Percentiles rank a stretch among this genome's conserved stretches.
These are phyloP conservation scores for Trichophyton rubrum DNA, from an alignment of 2,329 filamentous ascomycete genomes.

Conservation along the genomic window DNA sequence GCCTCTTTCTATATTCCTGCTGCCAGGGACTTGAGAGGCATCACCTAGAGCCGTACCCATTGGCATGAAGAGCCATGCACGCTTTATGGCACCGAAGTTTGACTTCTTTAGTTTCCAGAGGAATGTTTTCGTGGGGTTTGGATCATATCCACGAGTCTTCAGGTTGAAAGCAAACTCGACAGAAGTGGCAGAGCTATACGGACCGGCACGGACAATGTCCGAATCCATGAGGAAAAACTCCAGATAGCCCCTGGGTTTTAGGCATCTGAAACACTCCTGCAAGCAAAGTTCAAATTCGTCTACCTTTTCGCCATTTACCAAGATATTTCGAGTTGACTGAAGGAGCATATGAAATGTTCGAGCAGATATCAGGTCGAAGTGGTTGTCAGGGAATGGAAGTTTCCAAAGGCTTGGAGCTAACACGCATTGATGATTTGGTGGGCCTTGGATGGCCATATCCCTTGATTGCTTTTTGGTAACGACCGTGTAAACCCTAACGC, in stretches of 20 bases:
- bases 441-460: conserved; percentile 66
- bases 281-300: conserved; percentile 86
- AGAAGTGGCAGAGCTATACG: conserved; percentile 64
- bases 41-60: conserved; percentile 44
- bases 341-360: conserved; percentile 76
- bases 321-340: conserved; percentile 50
- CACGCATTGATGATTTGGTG: conserved; percentile 74
- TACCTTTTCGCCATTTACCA: conserved; percentile 45
- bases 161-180: conserved; percentile 89
- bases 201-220: conserved; percentile 74
- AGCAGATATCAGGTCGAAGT: conserved; percentile 86
- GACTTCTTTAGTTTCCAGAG: conserved; percentile 58
- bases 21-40: conserved; percentile 15
- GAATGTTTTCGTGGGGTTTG: conserved; percentile 69
- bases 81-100: conserved; percentile 68
- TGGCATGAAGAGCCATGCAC: conserved; percentile 80
- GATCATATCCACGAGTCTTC: conserved; percentile 80
- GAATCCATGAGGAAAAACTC: conserved; percentile 87
- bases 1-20: conserved; percentile 32
- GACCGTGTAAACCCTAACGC: conserved; percentile 77
- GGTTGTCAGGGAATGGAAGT: conserved; percentile 70
- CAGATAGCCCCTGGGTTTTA: conserved; percentile 85
- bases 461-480: conserved; percentile 62
- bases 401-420: conserved; percentile 63
- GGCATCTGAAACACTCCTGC: conserved; percentile 72